Evolutionary conservation across 169 alveolate genomes (phyloP).

Genomic region (Prorocentrum cordatum): DNA sequence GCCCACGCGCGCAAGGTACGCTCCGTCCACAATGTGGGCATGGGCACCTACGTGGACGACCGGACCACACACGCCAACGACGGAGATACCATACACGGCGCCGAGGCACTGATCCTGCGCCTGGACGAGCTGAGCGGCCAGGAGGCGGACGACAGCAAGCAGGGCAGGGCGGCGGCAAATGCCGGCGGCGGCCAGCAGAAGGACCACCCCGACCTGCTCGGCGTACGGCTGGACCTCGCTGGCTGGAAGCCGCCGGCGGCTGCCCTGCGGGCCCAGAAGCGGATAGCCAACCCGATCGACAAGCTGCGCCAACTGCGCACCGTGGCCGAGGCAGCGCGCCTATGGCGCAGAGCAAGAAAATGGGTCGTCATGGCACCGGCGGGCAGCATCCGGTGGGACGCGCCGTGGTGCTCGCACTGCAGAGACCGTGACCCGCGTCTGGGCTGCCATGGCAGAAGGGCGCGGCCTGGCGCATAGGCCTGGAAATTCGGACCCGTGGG

Average conservation of each 20-base stretch:
- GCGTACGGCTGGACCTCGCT: no score
- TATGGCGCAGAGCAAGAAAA: not conserved
- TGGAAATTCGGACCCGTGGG: not conserved
- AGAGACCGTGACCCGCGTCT: no score
- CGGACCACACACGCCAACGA: not conserved
- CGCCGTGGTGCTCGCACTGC: not conserved
- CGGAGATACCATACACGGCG: not conserved
- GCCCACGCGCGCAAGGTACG: not conserved
- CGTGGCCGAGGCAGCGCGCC: not conserved
- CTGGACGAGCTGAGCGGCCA: not conserved
- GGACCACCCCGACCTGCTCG: no score
- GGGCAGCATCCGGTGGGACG: not conserved
- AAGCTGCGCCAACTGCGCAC: not conserved
- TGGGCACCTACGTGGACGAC: not conserved
- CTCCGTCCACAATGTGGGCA: not conserved
- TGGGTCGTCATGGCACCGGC: not conserved
- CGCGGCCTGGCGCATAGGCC: conserved; percentile 1
- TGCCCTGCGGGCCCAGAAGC: not conserved
- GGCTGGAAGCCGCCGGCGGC: not conserved
- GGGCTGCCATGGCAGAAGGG: not conserved
- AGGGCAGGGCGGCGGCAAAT: not conserved
- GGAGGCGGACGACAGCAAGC: not conserved
- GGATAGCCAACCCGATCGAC: not conserved
- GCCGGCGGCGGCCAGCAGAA: not conserved
- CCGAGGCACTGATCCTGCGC: not conserved